Conservation (phyloP, 805 yeast species). For the Candida vartiovaarae region DNA sequence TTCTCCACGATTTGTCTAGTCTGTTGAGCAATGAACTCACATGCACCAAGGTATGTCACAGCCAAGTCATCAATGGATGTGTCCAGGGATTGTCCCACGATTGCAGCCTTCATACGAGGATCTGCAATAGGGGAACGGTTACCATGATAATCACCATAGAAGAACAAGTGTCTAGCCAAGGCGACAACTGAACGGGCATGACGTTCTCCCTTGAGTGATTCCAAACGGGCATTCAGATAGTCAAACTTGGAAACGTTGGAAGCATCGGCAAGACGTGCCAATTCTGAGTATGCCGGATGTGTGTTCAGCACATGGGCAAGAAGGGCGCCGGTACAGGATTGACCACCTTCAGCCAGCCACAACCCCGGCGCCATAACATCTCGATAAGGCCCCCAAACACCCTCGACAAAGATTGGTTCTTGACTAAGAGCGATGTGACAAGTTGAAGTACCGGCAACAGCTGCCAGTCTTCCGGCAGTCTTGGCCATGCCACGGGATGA, state of each 20-base stretch:
- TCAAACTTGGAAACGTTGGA: constrained; percentile 75
- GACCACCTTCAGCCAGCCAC: constrained; percentile 99
- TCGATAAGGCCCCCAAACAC: constrained; percentile 98
- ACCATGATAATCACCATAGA: constrained; percentile 95
- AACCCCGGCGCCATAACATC: constrained; percentile 84
- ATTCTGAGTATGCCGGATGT: constrained; percentile 81
- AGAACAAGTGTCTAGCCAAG: constrained; percentile 77
- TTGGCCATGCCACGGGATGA: constrained; percentile 42
- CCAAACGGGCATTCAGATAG: constrained; percentile 69
- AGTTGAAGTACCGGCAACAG: constrained; percentile 97
- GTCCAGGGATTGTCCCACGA: constrained; percentile 93
- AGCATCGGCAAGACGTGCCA: constrained; percentile 59
- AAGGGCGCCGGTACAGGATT: constrained; percentile 92
- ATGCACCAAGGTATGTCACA: constrained; percentile 80
- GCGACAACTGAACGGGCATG: constrained; percentile 67
- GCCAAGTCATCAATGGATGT: constrained; percentile 79
- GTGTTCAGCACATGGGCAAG: constrained; percentile 80
- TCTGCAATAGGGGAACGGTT: constrained; percentile 98
- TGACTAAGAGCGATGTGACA: constrained; percentile 88
- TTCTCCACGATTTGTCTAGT: constrained; percentile 90
- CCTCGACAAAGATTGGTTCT: constrained; percentile 83
- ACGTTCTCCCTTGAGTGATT: constrained; percentile 49
- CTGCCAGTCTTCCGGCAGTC: constrained; percentile 84
- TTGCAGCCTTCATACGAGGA: constrained; percentile 84
- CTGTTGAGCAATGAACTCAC: constrained; percentile 97